These are phyloP conservation scores for Nakazawaea ambrosiae DNA, from an alignment of 805 yeast species.

Conservation along the genomic window DNA sequence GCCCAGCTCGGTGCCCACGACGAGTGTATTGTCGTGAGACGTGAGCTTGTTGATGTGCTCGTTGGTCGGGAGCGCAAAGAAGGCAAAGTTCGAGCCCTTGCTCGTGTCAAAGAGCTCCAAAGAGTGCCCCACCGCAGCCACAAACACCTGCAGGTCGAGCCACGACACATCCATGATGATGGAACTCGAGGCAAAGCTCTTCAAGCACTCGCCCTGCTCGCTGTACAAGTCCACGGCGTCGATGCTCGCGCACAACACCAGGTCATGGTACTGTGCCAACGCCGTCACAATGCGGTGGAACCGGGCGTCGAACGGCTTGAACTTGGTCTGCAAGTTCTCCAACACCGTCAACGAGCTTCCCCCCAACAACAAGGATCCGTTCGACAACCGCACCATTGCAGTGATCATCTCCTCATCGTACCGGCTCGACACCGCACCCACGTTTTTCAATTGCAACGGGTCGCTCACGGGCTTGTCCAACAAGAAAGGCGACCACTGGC, in stretches of 20 bases:
- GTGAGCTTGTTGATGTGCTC: slow-evolving; percentile 4
- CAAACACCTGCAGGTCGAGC: slow-evolving; percentile 1
- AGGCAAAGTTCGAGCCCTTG: slow-evolving; percentile 1
- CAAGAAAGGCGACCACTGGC: slow-evolving; percentile 11
- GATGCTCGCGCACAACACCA: slow-evolving; percentile 2
- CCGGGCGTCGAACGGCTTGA: neutral
- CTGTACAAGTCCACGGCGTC: slow-evolving; percentile 4
- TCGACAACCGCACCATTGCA: neutral
- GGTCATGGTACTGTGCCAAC: neutral
- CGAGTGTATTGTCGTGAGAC: neutral
- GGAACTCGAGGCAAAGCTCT: slow-evolving; percentile 2
- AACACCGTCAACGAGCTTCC: slow-evolving; percentile 4
- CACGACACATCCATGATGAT: slow-evolving; percentile 8
- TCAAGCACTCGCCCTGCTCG: neutral
- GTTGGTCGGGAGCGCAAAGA: neutral
- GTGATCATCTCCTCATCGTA: slow-evolving; percentile 9
- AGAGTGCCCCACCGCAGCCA: slow-evolving; percentile 2
- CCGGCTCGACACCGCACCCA: neutral
- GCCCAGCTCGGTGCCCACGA: slow-evolving; percentile 6
- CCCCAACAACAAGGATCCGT: slow-evolving; percentile 8
- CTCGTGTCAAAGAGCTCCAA: slow-evolving; percentile 8
- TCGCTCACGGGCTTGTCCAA: slow-evolving; percentile 7
- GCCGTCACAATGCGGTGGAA: slow-evolving; percentile 1
- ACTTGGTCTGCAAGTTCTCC: slow-evolving; percentile 8
- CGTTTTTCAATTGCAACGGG: slow-evolving; percentile 5